phyloP scores from a whole-genome alignment of 441 rosid species.

The Pelargonium fulgidum region DNA sequence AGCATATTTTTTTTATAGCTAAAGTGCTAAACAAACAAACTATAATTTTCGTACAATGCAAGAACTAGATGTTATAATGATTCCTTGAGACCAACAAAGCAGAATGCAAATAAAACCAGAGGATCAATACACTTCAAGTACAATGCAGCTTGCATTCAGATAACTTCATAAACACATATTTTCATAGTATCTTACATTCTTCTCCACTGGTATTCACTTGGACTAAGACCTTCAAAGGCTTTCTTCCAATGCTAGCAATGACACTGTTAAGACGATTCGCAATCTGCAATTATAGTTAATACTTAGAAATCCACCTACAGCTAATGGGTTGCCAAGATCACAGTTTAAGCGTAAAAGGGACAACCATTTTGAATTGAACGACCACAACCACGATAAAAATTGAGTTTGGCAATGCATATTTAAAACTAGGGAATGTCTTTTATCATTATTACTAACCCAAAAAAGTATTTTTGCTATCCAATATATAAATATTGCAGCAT shows the following conservation, averaged over 20 bases:
- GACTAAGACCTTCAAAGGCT: conserved; percentile 70
- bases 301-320: not conserved
- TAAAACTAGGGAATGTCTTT: not conserved
- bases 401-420: not conserved
- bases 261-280: conserved; percentile 72
- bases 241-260: conserved; percentile 61
- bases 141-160: not conserved
- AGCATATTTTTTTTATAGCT: too few species aligned
- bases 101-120: not conserved
- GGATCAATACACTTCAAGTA: not conserved
- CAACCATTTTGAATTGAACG: not conserved
- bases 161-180: not conserved
- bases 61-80: not conserved
- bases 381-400: too few species aligned
- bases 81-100: not conserved
- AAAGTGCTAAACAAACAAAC: too few species aligned
- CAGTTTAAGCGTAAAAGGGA: not conserved
- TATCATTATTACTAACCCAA: not conserved
- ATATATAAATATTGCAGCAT: not conserved
- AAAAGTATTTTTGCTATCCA: not conserved
- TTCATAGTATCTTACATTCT: conserved; percentile 55
- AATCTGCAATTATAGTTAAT: conserved; percentile 39
- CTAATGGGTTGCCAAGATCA: not conserved
- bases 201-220: conserved; percentile 99
- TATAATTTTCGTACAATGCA: not conserved